These are phyloP conservation scores for Guadua angustifolia DNA, from an alignment of 176 grass and related monocot genomes.

Conservation along the genomic window DNA sequence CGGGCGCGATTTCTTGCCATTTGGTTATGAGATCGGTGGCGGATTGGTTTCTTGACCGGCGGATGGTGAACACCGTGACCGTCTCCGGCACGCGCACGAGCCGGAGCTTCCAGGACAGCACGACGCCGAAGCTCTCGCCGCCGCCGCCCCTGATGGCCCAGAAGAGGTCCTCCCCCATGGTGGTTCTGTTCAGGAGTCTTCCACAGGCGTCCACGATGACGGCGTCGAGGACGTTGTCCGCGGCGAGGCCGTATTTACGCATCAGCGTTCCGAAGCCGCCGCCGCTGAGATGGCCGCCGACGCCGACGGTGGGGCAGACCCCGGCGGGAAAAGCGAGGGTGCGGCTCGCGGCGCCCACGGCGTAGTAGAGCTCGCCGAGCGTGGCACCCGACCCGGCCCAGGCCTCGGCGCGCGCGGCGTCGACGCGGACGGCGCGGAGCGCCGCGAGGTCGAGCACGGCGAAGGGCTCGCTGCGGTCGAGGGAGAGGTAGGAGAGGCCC, in stretches of 20 bases:
- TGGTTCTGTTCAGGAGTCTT: slow-evolving; percentile 42
- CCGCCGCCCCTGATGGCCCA: slow-evolving; percentile 70
- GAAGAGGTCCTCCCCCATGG: slow-evolving; percentile 65
- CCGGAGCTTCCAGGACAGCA: slow-evolving; percentile 37
- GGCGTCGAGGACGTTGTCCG: slow-evolving; percentile 54
- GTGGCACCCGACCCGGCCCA: slow-evolving; percentile 44
- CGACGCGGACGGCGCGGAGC: slow-evolving; percentile 28
- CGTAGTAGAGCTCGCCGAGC: slow-evolving; percentile 70
- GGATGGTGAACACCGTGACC: slow-evolving; percentile 52
- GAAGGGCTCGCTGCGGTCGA: slow-evolving; percentile 16
- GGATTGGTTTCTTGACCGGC: slow-evolving; percentile 36
- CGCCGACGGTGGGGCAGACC: slow-evolving; percentile 55
- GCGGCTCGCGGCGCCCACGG: slow-evolving; percentile 44
- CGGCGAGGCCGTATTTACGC: slow-evolving; percentile 51
- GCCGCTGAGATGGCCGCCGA: slow-evolving; percentile 52
- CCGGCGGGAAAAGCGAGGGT: slow-evolving; percentile 54
- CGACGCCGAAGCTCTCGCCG: slow-evolving; percentile 60
- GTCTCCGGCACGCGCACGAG: slow-evolving; percentile 44
- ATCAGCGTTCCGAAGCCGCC: slow-evolving; percentile 53
- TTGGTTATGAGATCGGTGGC: slow-evolving; percentile 49
- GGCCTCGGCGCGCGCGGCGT: no score
- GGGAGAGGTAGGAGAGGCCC: slow-evolving; percentile 40
- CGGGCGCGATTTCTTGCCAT: slow-evolving; percentile 49
- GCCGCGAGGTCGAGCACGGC: slow-evolving; percentile 49
- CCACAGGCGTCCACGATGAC: slow-evolving; percentile 49